These are phyloP conservation scores for Diplocarpon rosae DNA, from an alignment of 2,329 filamentous ascomycete species.

Conservation along the genomic window DNA sequence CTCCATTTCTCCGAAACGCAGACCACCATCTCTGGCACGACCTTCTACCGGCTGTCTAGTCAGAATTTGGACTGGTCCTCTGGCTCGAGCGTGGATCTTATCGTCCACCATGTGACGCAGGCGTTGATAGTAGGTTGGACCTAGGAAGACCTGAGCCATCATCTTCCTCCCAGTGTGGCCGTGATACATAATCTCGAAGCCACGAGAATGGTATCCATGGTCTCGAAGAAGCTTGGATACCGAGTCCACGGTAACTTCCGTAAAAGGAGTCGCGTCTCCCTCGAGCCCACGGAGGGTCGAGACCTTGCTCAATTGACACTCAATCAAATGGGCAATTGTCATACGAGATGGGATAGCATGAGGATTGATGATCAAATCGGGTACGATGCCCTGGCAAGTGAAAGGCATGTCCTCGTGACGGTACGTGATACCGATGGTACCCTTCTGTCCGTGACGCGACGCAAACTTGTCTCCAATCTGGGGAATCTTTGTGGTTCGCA, in stretches of 20 bases:
- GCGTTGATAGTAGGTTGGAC: conserved; percentile 97
- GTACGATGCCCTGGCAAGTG: conserved; percentile 78
- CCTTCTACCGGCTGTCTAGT: conserved; percentile 96
- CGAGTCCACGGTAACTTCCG: conserved; percentile 90
- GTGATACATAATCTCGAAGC: conserved; percentile 98
- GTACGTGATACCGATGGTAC: conserved; percentile 97
- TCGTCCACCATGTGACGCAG: conserved; percentile 99
- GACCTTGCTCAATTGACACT: conserved; percentile 95
- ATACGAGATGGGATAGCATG: conserved; percentile 99
- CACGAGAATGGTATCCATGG: conserved; percentile 91
- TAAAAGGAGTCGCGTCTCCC: conserved; percentile 95
- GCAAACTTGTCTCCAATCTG: conserved; percentile 99
- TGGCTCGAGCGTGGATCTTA: conserved; percentile 98
- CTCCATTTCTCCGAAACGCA: conserved; percentile 99
- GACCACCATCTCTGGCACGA: conserved; percentile 92
- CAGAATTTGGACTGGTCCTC: conserved; percentile 93
- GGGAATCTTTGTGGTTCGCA: conserved; percentile 92
- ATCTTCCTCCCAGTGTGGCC: conserved; percentile 93
- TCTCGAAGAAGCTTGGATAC: conserved; percentile 78
- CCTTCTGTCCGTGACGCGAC: conserved; percentile 97
- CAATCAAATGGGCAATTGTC: conserved; percentile 99
- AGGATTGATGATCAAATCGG: conserved; percentile 97
- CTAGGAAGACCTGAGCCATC: conserved; percentile 89
- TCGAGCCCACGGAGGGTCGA: conserved; percentile 87
- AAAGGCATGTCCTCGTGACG: conserved; percentile 99